phyloP scores from a whole-genome alignment of 768 basidiomycete species.

The Kwoniella bestiolae region DNA sequence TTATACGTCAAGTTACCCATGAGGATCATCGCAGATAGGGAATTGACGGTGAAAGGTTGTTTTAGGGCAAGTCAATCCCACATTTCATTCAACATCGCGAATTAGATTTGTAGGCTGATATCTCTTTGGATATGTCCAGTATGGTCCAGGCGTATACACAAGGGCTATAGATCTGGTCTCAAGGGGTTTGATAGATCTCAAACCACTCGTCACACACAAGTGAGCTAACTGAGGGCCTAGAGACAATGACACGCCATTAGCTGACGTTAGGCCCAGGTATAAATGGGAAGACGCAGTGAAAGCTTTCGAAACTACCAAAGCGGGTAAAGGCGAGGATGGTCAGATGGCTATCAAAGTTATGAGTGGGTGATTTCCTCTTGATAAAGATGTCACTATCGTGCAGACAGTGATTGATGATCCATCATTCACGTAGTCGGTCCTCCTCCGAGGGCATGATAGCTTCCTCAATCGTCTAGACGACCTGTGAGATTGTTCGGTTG shows the following conservation, averaged over 20 bases:
- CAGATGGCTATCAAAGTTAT: conserved; percentile 57
- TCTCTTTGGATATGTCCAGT: conserved; percentile 64
- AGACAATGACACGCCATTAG: too few relatives aligned
- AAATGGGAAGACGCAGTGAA: conserved; percentile 72
- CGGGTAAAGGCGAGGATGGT: conserved; percentile 81
- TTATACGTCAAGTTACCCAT: conserved; percentile 19
- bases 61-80: conserved; percentile 17
- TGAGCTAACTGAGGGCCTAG: too few relatives aligned
- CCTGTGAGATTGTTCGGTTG: too few relatives aligned
- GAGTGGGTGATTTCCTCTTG: not conserved
- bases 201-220: conserved; percentile 80
- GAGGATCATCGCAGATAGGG: conserved; percentile 16
- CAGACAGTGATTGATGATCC: not conserved
- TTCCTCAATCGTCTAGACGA: too few relatives aligned
- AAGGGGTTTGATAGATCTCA: conserved; percentile 80
- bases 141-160: conserved; percentile 56
- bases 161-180: conserved; percentile 83
- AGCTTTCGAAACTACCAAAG: conserved; percentile 79
- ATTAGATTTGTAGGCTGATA: not conserved
- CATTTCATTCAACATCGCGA: not conserved
- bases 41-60: conserved; percentile 23
- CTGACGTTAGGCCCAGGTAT: too few relatives aligned
- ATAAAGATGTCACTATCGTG: too few relatives aligned
- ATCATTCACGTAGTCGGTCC: not conserved
- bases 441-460: not conserved